phyloP scores from a whole-genome alignment of 768 basidiomycete genomes.

The Nidularia pulvinata region DNA sequence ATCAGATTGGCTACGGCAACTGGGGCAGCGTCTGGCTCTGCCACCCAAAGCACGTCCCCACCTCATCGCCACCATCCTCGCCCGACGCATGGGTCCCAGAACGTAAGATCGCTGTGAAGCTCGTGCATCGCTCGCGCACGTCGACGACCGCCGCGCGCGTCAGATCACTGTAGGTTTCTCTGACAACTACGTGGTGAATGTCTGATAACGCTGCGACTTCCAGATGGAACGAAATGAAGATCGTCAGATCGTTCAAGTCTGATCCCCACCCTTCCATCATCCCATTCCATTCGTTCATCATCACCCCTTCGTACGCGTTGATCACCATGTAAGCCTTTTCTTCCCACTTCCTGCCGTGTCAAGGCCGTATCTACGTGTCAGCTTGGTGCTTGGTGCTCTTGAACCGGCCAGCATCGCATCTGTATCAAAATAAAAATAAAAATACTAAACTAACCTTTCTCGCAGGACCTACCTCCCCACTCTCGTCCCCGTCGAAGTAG shows the following conservation, averaged over 20 bases:
- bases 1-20: constrained; percentile 86
- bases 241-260: constrained; percentile 80
- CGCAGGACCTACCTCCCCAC: constrained; percentile 84
- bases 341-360: not conserved
- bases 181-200: not conserved
- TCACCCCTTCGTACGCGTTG: constrained; percentile 87
- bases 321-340: constrained; percentile 78
- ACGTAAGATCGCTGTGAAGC: constrained; percentile 84
- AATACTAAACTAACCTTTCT: no score
- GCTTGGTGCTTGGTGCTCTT: not conserved
- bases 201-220: not conserved
- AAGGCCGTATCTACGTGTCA: not conserved
- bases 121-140: constrained; percentile 87
- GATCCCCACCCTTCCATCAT: constrained; percentile 93
- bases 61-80: constrained; percentile 26
- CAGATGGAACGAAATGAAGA: constrained; percentile 99
- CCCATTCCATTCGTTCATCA: constrained; percentile 91
- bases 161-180: constrained; percentile 67
- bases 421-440: no score
- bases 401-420: not conserved
- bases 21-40: constrained; percentile 94
- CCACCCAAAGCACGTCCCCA: constrained; percentile 48
- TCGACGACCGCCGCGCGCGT: constrained; percentile 90
- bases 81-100: constrained; percentile 34
- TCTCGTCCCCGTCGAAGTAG: constrained; percentile 86